Base-by-base conservation (phyloP, 345 rosid species). In the Hibiscus mutabilis region DNA sequence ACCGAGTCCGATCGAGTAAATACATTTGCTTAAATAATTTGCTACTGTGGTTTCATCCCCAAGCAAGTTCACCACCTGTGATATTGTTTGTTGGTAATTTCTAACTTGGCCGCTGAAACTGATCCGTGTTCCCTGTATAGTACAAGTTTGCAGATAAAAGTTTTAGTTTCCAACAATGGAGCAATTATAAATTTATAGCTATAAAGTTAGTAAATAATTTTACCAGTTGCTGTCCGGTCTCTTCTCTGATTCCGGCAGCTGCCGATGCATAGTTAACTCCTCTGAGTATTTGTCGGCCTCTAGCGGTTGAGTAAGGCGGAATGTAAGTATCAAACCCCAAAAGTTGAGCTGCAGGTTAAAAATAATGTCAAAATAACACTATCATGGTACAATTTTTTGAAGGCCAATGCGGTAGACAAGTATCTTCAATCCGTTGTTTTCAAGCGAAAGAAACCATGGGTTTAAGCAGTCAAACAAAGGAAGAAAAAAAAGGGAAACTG, bases 1-100 rank as follows among this genome's bases (percentile, higher is more conserved):
- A 12, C 98, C 98, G 66, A 94, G 70, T 24, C 91, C 96, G 31
- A 91, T 76, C 1, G 95, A 74, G 81, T 76, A 87, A 56, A 94
- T 86, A 82, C 97, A 91, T 66, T 65, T 75, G 61, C 82, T 87
- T 16, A 94, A 82, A 68, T 90, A 78, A 72, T 83, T 31, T 22
- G 93, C 83, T 6, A 97, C 88, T 7, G 40, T 31, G 35, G 70
- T 22, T 56, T 83, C 80, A 35, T 82, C 83, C 15, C 98, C 98
- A 4, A 94, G 87, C 25, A 89, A 11, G 46, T 77, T 68, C 69
- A 83, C 52, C 51, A 64, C 68, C 5, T 64, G 68, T 64, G 68
- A 40, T 4, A 40, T 22, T 64, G 68, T 64, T 12, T 21, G 68
- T 12, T 11, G 25, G 31, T 40, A 64, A 64, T 64, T 64, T 40